phyloP scores from a whole-genome alignment of 106 monocot species.

The Cymbidium sinense region DNA sequence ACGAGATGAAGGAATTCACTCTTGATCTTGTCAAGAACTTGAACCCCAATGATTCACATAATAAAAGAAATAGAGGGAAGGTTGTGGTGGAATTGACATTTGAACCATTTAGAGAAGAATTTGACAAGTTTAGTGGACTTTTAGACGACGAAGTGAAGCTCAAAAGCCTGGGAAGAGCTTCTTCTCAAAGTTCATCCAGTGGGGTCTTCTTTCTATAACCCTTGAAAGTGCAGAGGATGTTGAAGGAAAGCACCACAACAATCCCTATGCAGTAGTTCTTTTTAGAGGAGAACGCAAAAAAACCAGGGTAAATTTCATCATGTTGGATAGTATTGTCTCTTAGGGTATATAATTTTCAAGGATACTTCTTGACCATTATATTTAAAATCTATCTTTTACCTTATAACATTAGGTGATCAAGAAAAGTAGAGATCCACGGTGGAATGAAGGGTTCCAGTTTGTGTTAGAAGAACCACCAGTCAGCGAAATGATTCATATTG shows the following conservation, averaged over 20 bases:
- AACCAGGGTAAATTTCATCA: slow-evolving; percentile 47
- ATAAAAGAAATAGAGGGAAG: slow-evolving; percentile 71
- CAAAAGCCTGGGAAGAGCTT: slow-evolving; percentile 13
- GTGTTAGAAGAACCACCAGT: slow-evolving; percentile 60
- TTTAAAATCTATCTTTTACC: not conserved
- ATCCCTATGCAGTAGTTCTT: slow-evolving; percentile 58
- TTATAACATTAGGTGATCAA: slow-evolving; percentile 33
- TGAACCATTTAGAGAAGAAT: slow-evolving; percentile 71
- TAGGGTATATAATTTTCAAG: not conserved
- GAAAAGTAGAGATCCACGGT: slow-evolving; percentile 69
- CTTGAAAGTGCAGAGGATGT: slow-evolving; percentile 65
- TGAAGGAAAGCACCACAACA: slow-evolving; percentile 74
- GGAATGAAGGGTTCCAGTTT: slow-evolving; percentile 83
- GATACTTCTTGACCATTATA: not conserved
- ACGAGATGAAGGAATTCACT: slow-evolving; percentile 60
- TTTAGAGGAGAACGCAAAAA: slow-evolving; percentile 66
- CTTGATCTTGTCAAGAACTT: slow-evolving; percentile 79
- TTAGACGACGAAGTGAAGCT: slow-evolving; percentile 25
- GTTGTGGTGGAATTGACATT: slow-evolving; percentile 68
- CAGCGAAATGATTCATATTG: slow-evolving; percentile 68
- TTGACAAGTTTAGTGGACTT: slow-evolving; percentile 16
- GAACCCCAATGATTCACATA: slow-evolving; percentile 84
- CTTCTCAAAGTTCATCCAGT: not conserved
- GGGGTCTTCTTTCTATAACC: slow-evolving; percentile 55
- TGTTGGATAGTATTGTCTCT: not conserved